Percentiles rank a stretch among this genome's conserved stretches.
These are phyloP conservation scores for Digitaria exilis DNA, from an alignment of 202 grass and related monocot species.

Conservation along the genomic window DNA sequence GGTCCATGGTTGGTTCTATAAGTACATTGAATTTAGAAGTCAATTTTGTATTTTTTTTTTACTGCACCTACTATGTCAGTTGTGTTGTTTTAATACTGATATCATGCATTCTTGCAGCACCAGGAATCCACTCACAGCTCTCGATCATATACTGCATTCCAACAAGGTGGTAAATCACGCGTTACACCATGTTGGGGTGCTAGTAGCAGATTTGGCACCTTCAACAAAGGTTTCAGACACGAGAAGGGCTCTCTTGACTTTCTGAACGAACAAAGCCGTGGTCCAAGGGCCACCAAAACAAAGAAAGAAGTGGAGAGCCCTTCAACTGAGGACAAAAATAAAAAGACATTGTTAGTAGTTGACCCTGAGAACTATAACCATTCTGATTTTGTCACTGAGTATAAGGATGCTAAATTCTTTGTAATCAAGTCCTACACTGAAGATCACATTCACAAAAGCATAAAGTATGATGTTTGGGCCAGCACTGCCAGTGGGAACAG, in stretches of 20 bases:
- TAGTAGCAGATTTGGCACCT: conserved; percentile 7
- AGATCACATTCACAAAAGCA: conserved; percentile 58
- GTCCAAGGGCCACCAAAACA: conserved; percentile 37
- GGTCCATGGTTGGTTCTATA: neutral
- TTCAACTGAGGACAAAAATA: conserved; percentile 35
- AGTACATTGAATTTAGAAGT: neutral
- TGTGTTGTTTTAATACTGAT: neutral
- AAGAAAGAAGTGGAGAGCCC: conserved; percentile 22
- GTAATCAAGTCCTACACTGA: conserved; percentile 59
- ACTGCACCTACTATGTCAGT: neutral
- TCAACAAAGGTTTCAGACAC: conserved; percentile 40
- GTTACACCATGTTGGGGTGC: conserved; percentile 24
- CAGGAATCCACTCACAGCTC: conserved; percentile 40
- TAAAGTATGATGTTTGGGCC: conserved; percentile 62
- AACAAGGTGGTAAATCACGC: conserved; percentile 21
- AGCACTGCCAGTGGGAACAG: conserved; percentile 52
- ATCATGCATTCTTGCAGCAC: conserved; percentile 28
- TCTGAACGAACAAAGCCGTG: conserved; percentile 43
- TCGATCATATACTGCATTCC: conserved; percentile 35
- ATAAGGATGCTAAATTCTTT: conserved; percentile 51
- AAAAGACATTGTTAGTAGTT: neutral
- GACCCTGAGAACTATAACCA: conserved; percentile 41
- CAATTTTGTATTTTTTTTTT: conserved; percentile 10
- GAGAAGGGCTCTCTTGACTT: conserved; percentile 37
- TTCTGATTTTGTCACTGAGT: conserved; percentile 43